Base-by-base conservation (phyloP, 108 stramenopile species). In the Hondaea fermentalgiana region DNA sequence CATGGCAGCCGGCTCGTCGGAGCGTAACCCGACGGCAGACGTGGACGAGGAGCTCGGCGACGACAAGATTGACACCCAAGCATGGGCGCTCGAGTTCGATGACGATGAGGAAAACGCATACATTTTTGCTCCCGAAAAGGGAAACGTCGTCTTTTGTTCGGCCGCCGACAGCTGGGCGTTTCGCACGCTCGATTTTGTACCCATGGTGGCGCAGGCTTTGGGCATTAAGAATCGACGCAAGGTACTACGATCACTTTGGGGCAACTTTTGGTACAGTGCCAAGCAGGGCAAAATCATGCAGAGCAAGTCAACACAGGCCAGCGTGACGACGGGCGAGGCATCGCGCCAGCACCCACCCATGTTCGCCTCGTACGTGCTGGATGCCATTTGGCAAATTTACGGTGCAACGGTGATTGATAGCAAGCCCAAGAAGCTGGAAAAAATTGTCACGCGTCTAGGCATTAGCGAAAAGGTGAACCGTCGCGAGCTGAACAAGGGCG, bases 151-250 rank as follows among this genome's bases (percentile, higher is more conserved):
- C 6, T 99, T 99, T 93, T 95, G 95, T 44, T 95, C 95, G 23
- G 98, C 98, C 5, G 87, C 97, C 51, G 96, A 96, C 90, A 97
- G 98, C 59, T 99, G 98, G 98, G 99, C 97, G 59, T 98, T 99
- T 87, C 93, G 96, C 2, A 76, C 97, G 8, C 95, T 94, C 19
- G 59, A 93, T 44, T 93, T 94, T 90, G 93, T 92, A 23, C 90
- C 60, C 42, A 44, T 92, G 60, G 92, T 92, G 88, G 35, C 59
- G 17, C 88, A 90, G 49, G 58, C 83, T 29, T 44, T 94, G 42
- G 91, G 89, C 17, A 28, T 93, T 47, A 12, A 21, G 76, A 35
- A 51, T 25, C 8, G 64, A 10, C 47, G 49, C 35, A 59, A 87
- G 87, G 57, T 35, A 21, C 8, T 90, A 17, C 87, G 90, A 57